phyloP scores from a whole-genome alignment of 495 filamentous ascomycete genomes.

The Geopyxis carbonaria region DNA sequence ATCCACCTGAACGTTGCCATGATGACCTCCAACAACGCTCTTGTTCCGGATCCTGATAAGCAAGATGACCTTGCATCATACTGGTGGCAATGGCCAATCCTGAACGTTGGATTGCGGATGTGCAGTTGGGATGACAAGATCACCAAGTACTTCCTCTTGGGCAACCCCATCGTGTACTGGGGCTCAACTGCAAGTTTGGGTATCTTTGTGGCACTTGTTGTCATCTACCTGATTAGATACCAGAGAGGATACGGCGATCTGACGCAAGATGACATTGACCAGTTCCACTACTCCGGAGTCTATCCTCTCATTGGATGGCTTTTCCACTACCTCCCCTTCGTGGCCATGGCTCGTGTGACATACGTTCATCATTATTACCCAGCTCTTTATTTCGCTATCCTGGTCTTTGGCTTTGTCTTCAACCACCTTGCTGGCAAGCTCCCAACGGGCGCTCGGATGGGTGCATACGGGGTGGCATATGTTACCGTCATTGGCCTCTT shows the following conservation, averaged over 20 bases:
- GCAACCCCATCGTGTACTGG: conserved; percentile 95
- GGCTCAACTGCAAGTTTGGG: conserved; percentile 64
- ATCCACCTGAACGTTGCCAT: conserved; percentile 96
- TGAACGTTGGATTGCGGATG: conserved; percentile 91
- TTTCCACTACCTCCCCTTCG: conserved; percentile 87
- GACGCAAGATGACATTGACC: conserved; percentile 59
- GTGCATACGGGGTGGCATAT: conserved; percentile 56
- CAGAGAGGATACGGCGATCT: conserved; percentile 86
- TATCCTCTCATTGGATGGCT: conserved; percentile 92
- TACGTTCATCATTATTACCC: conserved; percentile 99
- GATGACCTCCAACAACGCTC: conserved; percentile 99
- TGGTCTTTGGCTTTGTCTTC: conserved; percentile 70
- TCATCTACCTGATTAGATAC: conserved; percentile 87
- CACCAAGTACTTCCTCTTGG: conserved; percentile 95
- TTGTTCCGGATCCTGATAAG: conserved; percentile 96
- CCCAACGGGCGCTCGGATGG: conserved; percentile 40
- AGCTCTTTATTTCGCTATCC: conserved; percentile 93
- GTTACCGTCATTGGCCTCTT: conserved; percentile 58
- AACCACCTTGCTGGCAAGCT: conserved; percentile 62
- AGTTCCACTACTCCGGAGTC: conserved; percentile 81
- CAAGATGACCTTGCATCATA: conserved; percentile 93
- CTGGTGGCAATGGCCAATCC: conserved; percentile 97
- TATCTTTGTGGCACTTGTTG: conserved; percentile 49
- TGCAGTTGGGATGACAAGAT: conserved; percentile 94
- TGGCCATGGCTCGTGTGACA: conserved; percentile 93